A percentile compares a stretch with the other conserved stretches of the same genome.
phyloP scores from a whole-genome alignment of 805 yeast species.

The Pichia occidentalis region DNA sequence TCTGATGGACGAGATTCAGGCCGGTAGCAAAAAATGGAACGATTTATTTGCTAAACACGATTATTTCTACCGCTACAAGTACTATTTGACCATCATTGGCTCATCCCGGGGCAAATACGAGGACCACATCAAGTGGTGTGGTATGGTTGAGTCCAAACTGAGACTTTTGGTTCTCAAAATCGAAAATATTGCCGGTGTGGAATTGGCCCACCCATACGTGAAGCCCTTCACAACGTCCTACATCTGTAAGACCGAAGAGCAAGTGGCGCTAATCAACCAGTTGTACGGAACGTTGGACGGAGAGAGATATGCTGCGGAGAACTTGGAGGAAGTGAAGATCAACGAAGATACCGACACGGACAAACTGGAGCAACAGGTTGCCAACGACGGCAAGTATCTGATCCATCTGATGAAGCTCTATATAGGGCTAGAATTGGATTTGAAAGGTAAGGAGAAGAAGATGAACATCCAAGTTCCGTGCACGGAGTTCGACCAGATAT shows the following conservation, averaged over 20 bases:
- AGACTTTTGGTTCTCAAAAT: conserved; percentile 77
- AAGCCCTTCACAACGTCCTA: conserved; percentile 61
- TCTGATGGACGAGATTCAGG: conserved; percentile 59
- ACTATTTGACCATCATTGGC: conserved; percentile 76
- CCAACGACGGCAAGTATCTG: conserved; percentile 22
- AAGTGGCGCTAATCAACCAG: conserved; percentile 24
- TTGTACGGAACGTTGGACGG: conserved; percentile 53
- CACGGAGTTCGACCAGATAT: conserved; percentile 74
- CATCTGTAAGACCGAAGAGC: conserved; percentile 38
- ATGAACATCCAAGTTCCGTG: conserved; percentile 87
- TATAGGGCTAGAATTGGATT: conserved; percentile 64
- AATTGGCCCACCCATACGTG: conserved; percentile 83
- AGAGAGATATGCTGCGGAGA: conserved; percentile 37
- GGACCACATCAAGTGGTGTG: conserved; percentile 86
- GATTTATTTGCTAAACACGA: conserved; percentile 73
- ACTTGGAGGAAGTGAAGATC: conserved; percentile 27
- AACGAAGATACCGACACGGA: conserved; percentile 27
- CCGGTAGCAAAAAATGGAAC: conserved; percentile 63
- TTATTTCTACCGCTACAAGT: conserved; percentile 78
- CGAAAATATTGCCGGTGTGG: conserved; percentile 69
- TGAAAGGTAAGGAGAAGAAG: conserved; percentile 49
- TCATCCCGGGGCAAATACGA: conserved; percentile 68
- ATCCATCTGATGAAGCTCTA: conserved; percentile 69
- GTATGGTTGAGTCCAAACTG: conserved; percentile 84
- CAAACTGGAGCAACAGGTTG: conserved; percentile 22